These are phyloP conservation scores for Platanthera guangdongensis DNA, from an alignment of 106 monocot genomes.

Conservation along the genomic window DNA sequence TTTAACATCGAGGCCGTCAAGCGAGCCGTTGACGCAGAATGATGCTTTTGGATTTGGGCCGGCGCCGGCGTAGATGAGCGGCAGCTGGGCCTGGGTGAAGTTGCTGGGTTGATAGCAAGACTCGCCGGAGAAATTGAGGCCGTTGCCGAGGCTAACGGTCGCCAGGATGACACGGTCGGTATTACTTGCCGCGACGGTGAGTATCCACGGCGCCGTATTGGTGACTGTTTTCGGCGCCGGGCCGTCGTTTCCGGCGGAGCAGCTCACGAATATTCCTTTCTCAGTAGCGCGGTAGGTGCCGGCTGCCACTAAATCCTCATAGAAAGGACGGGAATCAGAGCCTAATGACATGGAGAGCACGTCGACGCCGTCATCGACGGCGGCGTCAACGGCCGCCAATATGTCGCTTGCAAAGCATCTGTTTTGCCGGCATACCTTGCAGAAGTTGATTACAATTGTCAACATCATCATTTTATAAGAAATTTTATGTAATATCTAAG, in stretches of 20 bases:
- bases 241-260: slow-evolving; percentile 43
- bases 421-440: slow-evolving; percentile 18
- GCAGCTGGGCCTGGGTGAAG: not conserved
- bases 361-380: slow-evolving; percentile 44
- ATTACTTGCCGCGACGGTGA: slow-evolving; percentile 37
- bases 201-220: slow-evolving; percentile 44
- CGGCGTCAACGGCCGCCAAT: slow-evolving; percentile 36
- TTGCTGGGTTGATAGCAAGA: slow-evolving; percentile 15
- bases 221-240: slow-evolving; percentile 10
- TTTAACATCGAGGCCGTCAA: not conserved
- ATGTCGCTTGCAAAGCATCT: slow-evolving; percentile 17
- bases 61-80: not conserved
- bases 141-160: slow-evolving; percentile 28
- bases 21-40: not conserved
- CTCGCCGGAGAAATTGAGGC: slow-evolving; percentile 23
- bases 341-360: slow-evolving; percentile 38
- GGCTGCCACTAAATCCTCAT: slow-evolving; percentile 21
- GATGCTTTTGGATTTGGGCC: not conserved
- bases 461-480: no score
- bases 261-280: slow-evolving; percentile 43
- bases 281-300: slow-evolving; percentile 29
- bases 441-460: slow-evolving; percentile 11
- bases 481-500: no score
- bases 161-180: slow-evolving; percentile 26
- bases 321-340: not conserved